Conservation (phyloP, 2,329 filamentous ascomycete genomes). For the Phoma sp. region DNA sequence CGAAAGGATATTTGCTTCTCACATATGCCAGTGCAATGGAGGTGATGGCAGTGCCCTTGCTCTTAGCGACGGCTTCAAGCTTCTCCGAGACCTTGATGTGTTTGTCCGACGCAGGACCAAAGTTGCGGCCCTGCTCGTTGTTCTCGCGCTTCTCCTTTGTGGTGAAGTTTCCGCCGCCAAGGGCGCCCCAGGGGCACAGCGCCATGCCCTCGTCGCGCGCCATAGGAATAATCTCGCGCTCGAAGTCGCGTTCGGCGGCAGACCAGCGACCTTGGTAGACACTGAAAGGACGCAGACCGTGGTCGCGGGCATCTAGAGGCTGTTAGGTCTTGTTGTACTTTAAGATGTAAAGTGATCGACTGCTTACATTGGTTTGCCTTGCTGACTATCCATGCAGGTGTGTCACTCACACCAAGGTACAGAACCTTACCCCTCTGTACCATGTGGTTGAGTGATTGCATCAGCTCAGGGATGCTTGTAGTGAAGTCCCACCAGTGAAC, state of each 20-base stretch:
- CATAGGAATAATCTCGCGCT: constrained; percentile 75
- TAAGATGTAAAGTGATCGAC: neutral
- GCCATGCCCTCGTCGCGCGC: constrained; percentile 67
- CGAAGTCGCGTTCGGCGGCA: constrained; percentile 67
- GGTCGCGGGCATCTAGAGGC: constrained; percentile 58
- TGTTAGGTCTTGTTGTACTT: neutral
- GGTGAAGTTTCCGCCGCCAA: constrained; percentile 58
- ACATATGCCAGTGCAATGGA: constrained; percentile 73
- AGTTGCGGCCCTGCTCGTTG: constrained; percentile 45
- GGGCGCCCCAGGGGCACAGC: constrained; percentile 61
- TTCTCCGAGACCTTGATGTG: constrained; percentile 61
- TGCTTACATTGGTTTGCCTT: constrained; percentile 55
- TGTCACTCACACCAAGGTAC: constrained; percentile 49
- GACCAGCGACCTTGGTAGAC: constrained; percentile 73
- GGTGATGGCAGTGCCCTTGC: constrained; percentile 65
- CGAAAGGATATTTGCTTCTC: constrained; percentile 72
- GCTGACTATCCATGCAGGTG: constrained; percentile 52
- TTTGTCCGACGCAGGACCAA: constrained; percentile 53
- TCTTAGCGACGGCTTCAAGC: constrained; percentile 64
- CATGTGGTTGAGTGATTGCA: constrained; percentile 47
- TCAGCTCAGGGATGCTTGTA: constrained; percentile 46
- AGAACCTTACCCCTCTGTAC: constrained; percentile 48
- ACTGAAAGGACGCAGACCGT: constrained; percentile 48
- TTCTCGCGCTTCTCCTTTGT: constrained; percentile 48
- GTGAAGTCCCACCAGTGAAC: constrained; percentile 53